Base-by-base conservation (phyloP, 768 basidiomycete genomes). In the Tubosaeta sp. region DNA sequence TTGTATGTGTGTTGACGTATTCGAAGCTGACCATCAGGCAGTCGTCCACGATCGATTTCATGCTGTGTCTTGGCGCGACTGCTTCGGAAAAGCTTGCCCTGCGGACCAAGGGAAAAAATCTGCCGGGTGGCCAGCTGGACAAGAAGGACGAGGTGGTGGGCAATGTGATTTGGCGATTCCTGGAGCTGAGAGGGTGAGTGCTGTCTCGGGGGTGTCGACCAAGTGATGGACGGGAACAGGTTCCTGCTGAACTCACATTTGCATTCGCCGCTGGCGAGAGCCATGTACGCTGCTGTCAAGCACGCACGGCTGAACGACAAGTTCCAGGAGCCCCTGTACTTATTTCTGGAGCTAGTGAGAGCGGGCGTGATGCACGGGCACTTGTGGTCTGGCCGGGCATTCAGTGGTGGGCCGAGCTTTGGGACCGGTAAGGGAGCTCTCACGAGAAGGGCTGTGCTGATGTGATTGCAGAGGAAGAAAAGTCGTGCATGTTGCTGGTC, bases 61-160 rank as follows among this genome's bases (percentile, higher is more conserved):
- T 88, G 27, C 74, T 99, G 33, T 97, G 95, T 67, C 76, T 99
- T 44, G 95, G 95, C 25, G 95, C 95, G 35, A 94, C 95, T 26
- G 79, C 81, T 41, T 76, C 82, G 39, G 91, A 95, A 50, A 85
- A 85, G 60, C 77, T 88, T 19, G 94, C 97, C 0, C 68, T 72
- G 37, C 84, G 92, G 38, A 98, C 95, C 44, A 88, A 87, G 68
- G 76, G 79, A 37, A 88, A 85, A n/a, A 74, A 62, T 46, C 59
- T 70, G 31, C 62, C 73, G 26, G 63, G 60, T 34, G 63, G 61
- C 6, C 79, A 83, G 14, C 77, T 99, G 26, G 95, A 98, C 54
- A 97, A 97, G 74, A 98, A 98, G 73, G 97, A 99, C 62, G 97
- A 99, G 69, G 78, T 97, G 0, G 97, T 99, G 4, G 95, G 95